Evolutionary conservation across 2,329 filamentous ascomycete species (phyloP).

Genomic region (Microdochium trichocladiopsis): DNA sequence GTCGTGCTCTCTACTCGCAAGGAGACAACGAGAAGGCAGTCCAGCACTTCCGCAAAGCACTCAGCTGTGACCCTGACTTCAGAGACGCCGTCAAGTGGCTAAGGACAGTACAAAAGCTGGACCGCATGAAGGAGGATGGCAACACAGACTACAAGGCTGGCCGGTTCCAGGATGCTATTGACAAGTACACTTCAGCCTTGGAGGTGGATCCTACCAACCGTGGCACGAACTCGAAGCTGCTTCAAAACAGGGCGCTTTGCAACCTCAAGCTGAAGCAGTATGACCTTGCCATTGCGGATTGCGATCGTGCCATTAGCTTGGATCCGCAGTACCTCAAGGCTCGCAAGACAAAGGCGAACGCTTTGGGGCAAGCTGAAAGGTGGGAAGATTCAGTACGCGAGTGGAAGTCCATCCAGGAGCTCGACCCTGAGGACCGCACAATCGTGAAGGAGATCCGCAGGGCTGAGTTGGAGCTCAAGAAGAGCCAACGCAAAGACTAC

Average conservation of each 20-base stretch:
- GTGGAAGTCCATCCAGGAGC: slow-evolving; percentile 78
- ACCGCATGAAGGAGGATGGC: slow-evolving; percentile 89
- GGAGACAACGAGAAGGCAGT: slow-evolving; percentile 95
- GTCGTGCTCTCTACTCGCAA: slow-evolving; percentile 79
- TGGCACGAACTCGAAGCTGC: slow-evolving; percentile 87
- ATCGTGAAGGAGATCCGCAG: slow-evolving; percentile 80
- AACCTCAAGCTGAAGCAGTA: slow-evolving; percentile 79
- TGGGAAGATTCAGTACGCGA: slow-evolving; percentile 92
- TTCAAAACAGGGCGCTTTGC: slow-evolving; percentile 88
- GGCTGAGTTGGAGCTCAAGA: slow-evolving; percentile 94
- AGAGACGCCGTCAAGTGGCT: slow-evolving; percentile 83
- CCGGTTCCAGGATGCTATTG: slow-evolving; percentile 71
- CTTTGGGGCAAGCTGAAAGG: slow-evolving; percentile 72
- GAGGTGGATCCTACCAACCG: slow-evolving; percentile 83
- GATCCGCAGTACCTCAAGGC: slow-evolving; percentile 86
- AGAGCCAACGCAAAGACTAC: slow-evolving; percentile 94
- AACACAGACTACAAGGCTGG: slow-evolving; percentile 85
- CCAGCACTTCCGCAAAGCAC: slow-evolving; percentile 83
- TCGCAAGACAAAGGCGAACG: slow-evolving; percentile 88
- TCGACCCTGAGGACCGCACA: slow-evolving; percentile 72
- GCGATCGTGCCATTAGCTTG: slow-evolving; percentile 73
- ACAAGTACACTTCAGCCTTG: slow-evolving; percentile 77
- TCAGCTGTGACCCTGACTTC: slow-evolving; percentile 88
- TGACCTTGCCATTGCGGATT: slow-evolving; percentile 75
- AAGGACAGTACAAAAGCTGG: slow-evolving; percentile 82